Evolutionary conservation across 2,329 filamentous ascomycete genomes (phyloP), one percentile per base, ranked within the genome.

Genomic region (Neocucurbitaria cava): DNA sequence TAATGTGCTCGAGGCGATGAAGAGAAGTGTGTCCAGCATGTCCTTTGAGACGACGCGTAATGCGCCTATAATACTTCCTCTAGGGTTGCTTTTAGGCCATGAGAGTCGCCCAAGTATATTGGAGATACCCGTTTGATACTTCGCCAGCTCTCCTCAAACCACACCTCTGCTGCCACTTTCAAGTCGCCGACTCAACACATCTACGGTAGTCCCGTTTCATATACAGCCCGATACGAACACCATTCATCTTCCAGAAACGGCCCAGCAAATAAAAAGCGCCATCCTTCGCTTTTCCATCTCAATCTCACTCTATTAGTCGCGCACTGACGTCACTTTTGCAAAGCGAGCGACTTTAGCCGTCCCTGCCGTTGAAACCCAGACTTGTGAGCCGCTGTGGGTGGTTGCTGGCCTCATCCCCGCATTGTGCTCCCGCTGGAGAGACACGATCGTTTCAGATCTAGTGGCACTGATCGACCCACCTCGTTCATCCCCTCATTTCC

Each of bases 401-500:
- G 31, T 28, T 26, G 38, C 21, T 21, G 46, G 50, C 30, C 50
- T 40, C 50, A 50, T 45, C 42, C 41, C 30, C 44, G 46, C 36
- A 28, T 17, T 31, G 38, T 23, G 18, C 15, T 35, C 31, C 38
- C 38, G 20, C 20, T 8, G 18, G 18, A 18, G 18, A 39, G 18
- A 23, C n/a, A 24, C 7, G 20, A 40, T 40, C 38, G 38, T 40
- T 40, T 46, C 48, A 18, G 51, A 57, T 57, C 38, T 43, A 38
- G 38, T 40, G 38, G 15, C 21, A 40, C 38, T 15, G 42, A 45
- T 45, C 30, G 42, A 21, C 42, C 13, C 7, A 40, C 1, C 20
- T 36, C 55, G 46, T 54, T 52, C 56, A 61, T 58, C 20, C 58
- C 55, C 54, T 49, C 39, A 31, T 31, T 31, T 28, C 26, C 10